Percentiles rank a stretch among this genome's conserved stretches.
Conservation (phyloP, 192 early-diverging fungal species). For the Gamsiella multidivaricata region DNA sequence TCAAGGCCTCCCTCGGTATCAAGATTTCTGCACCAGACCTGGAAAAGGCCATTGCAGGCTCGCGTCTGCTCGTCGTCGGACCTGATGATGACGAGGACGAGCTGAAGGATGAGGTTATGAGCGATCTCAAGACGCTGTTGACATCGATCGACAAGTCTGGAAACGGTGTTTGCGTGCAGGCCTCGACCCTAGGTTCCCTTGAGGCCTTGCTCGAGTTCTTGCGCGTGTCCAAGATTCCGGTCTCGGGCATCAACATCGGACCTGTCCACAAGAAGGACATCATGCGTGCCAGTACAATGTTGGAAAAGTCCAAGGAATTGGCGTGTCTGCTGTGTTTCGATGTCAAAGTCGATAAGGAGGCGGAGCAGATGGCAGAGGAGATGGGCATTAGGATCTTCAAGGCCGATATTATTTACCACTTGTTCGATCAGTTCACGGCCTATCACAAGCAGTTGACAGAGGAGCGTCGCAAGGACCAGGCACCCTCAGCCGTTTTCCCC, state of each 20-base stretch:
- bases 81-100: constrained; percentile 98
- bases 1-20: constrained; percentile 97
- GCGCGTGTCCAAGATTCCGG: constrained; percentile 91
- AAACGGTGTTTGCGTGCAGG: constrained; percentile 97
- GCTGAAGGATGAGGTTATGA: constrained; percentile 94
- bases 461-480: constrained; percentile 87
- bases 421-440: constrained; percentile 93
- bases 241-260: constrained; percentile 96
- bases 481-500: constrained; percentile 96
- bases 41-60: constrained; percentile 97
- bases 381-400: constrained; percentile 92
- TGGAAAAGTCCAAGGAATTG: constrained; percentile 88
- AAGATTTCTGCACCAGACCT: constrained; percentile 95
- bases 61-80: constrained; percentile 90
- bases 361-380: constrained; percentile 90
- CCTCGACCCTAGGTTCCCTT: constrained; percentile 96
- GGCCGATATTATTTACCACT: constrained; percentile 98
- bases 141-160: constrained; percentile 85
- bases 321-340: constrained; percentile 91
- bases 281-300: constrained; percentile 89
- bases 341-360: constrained; percentile 92
- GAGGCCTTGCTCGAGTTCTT: constrained; percentile 97
- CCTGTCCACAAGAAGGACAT: constrained; percentile 98
- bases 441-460: constrained; percentile 83
- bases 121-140: constrained; percentile 82